Evolutionary conservation across 2,329 filamentous ascomycete species (phyloP), one percentile per base, ranked within the genome.

Genomic region (Zalaria sp.): DNA sequence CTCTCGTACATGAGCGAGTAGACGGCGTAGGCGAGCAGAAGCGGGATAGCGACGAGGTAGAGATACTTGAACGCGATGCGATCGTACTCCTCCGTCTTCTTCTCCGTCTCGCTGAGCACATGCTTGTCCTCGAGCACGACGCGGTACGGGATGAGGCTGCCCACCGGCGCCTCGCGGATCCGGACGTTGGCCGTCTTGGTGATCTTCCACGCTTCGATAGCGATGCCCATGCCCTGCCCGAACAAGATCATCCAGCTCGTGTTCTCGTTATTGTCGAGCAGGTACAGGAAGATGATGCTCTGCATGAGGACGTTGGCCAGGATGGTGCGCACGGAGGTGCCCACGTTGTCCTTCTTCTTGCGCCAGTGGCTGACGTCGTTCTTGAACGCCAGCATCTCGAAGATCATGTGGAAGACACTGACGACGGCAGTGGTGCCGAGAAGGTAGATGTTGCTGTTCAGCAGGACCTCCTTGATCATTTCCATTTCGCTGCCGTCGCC

Each of bases 231-330:
- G 18, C 82, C 91, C 66, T 98, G 91, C 7, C 85, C 83, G 39
- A 88, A 87, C 18, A 98, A 70, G 53, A 98, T 96, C 87, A 98
- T 96, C 89, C 89, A 98, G 49, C 83, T 93, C 1, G 91, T 98
- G 60, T 91, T 93, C 44, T 95, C 87, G 50, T 87, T 93, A 68
- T 98, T 96, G 67, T 98, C 91, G 54, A 98, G 68, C 27, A 98
- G 75, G 64, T 98, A 98, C 37, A 98, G 72, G 73, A 98, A 93
- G 62, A 98, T 95, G 56, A 96, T 73, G 5, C 73, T 63, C 63
- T 98, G 91, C 91, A 98, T 98, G 62, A 96, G 88, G 47, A 96
- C 88, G 56, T 96, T 98, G 59, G 85, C 87, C 43, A 98, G 70
- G 56, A 98, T 98, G 28, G 89, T 93, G 43, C 91, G 86, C 46